phyloP scores from a whole-genome alignment of 805 yeast genomes.

The Millerozyma acaciae region DNA sequence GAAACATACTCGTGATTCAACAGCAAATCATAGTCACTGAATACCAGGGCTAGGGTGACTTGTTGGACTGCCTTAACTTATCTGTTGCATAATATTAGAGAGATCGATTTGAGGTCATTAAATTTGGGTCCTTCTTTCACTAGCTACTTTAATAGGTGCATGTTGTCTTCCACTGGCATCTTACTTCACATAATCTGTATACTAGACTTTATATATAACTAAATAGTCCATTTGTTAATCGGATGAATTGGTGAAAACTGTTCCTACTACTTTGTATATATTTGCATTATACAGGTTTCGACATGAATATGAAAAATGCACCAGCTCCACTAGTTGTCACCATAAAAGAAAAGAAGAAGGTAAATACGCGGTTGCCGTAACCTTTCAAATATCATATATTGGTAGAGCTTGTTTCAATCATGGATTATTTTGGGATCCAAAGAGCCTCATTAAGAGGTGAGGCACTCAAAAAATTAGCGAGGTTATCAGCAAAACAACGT shows the following conservation, averaged over 20 bases:
- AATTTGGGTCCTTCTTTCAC: not conserved
- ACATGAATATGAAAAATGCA: too few relatives aligned
- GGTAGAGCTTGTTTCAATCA: too few relatives aligned
- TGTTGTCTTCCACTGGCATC: not conserved
- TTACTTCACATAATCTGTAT: conserved; percentile 8
- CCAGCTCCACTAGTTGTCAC: too few relatives aligned
- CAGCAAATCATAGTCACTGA: conserved; percentile 3
- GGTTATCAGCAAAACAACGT: conserved; percentile 25
- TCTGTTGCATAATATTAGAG: too few relatives aligned
- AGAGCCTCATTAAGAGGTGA: conserved; percentile 38
- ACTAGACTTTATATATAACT: conserved; percentile 6
- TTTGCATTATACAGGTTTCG: too few relatives aligned
- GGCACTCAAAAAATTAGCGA: conserved; percentile 36
- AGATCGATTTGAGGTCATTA: not conserved
- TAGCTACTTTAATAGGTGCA: not conserved
- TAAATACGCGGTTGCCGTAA: too few relatives aligned
- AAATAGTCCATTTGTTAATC: too few relatives aligned
- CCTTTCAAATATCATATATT: too few relatives aligned
- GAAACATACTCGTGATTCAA: conserved; percentile 83
- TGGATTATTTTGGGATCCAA: conserved; percentile 38
- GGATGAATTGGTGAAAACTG: not conserved
- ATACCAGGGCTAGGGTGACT: conserved; percentile 1
- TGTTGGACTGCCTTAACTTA: not conserved
- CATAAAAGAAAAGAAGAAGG: too few relatives aligned
- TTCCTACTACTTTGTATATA: too few relatives aligned